Evolutionary conservation across 179 eudicot species (phyloP).

Genomic region (Sideroxylon spinosum): DNA sequence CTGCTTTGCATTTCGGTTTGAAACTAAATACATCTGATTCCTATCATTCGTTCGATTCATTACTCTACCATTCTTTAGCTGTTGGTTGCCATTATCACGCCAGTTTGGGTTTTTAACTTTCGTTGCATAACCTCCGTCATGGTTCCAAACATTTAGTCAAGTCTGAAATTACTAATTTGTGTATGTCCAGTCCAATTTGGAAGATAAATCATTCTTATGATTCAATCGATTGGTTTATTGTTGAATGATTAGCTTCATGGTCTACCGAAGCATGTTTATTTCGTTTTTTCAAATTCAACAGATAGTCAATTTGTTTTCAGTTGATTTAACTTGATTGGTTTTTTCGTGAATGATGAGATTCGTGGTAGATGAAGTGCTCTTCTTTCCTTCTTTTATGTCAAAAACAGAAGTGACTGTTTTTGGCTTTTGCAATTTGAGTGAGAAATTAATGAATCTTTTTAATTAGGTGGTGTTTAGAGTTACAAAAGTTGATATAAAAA

Average conservation of each 20-base stretch:
- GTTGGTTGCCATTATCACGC: background rate
- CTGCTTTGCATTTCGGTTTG: background rate
- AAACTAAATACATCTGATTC: background rate
- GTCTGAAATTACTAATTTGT: background rate
- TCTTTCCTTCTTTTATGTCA: background rate
- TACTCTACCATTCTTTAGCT: background rate
- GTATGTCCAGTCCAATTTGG: background rate
- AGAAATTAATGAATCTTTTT: slow-evolving; percentile 7
- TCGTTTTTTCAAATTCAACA: background rate
- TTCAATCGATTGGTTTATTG: background rate
- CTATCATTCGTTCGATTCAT: background rate
- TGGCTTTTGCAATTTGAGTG: background rate
- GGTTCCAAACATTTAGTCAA: slow-evolving; percentile 11
- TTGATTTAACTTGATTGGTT: no score
- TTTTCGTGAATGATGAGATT: no score
- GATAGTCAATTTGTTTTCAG: no score
- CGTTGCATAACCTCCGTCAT: background rate
- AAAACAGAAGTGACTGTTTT: background rate
- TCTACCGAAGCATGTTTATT: background rate
- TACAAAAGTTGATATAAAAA: no score
- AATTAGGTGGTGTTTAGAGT: background rate
- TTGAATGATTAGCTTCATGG: background rate
- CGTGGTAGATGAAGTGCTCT: background rate
- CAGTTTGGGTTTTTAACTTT: background rate
- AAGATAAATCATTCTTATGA: slow-evolving; percentile 6